These are phyloP conservation scores for Neospora caninum DNA, from an alignment of 169 alveolate genomes.

Conservation along the genomic window DNA sequence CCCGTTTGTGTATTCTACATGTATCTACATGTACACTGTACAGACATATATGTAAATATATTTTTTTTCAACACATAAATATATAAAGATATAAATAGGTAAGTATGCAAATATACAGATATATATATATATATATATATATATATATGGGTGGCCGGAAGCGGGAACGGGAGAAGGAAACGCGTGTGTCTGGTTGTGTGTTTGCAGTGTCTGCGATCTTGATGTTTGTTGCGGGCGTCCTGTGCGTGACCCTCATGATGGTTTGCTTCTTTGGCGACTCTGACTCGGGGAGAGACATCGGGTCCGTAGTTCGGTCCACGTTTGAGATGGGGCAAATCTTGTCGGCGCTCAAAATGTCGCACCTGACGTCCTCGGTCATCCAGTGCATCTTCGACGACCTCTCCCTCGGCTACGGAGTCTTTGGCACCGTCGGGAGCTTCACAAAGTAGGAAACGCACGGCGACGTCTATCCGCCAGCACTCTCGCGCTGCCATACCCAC, in stretches of 20 bases:
- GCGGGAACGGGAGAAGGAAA: no score
- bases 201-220: conserved; percentile 51
- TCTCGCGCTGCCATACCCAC: no score
- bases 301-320: conserved; percentile 38
- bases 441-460: conserved; percentile 62
- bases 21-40: not conserved
- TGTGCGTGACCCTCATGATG: conserved; percentile 57
- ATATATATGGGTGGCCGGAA: no score
- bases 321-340: conserved; percentile 45
- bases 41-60: no score
- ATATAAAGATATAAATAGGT: no score
- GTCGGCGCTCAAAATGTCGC: conserved; percentile 39
- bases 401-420: conserved; percentile 59
- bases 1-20: not conserved
- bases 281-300: conserved; percentile 53
- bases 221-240: conserved; percentile 60
- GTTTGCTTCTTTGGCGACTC: conserved; percentile 56
- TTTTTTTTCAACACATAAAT: no score
- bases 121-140: not conserved
- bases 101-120: not conserved
- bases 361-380: conserved; percentile 36
- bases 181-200: not conserved
- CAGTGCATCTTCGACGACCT: conserved; percentile 44
- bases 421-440: conserved; percentile 61
- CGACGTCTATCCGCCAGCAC: no score